These are phyloP conservation scores for Linnemannia schmuckeri DNA, from an alignment of 192 early-diverging fungal genomes.

Conservation along the genomic window DNA sequence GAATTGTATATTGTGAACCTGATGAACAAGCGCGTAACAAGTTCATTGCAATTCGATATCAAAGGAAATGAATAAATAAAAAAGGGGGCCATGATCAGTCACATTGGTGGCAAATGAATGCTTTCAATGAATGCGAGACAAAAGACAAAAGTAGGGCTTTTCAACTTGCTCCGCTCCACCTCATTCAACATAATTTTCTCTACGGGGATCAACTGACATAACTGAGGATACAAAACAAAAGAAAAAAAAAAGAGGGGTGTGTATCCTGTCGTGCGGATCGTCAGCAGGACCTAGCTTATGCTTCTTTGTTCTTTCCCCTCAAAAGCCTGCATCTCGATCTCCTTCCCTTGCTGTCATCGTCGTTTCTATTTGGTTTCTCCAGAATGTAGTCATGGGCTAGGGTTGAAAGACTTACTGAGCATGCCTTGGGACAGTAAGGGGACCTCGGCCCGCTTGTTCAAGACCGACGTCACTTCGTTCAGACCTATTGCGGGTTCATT, in stretches of 20 bases:
- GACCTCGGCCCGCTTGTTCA: constrained; percentile 52
- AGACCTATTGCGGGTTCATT: constrained; percentile 24
- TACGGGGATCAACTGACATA: constrained; percentile 18
- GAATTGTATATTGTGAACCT: constrained; percentile 58
- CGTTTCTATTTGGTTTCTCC: no score
- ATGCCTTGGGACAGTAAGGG: constrained; percentile 53
- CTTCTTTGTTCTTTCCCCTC: background rate
- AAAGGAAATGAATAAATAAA: background rate
- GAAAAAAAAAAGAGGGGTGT: background rate
- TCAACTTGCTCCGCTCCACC: background rate
- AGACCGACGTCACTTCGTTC: constrained; percentile 39
- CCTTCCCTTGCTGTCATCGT: no score
- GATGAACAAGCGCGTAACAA: background rate
- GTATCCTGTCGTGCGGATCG: constrained; percentile 3
- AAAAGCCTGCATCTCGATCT: background rate
- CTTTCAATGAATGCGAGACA: background rate
- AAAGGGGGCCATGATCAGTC: background rate
- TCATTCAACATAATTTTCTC: background rate
- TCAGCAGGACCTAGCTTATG: background rate
- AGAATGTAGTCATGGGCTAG: background rate
- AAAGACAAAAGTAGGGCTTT: background rate
- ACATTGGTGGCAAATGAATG: background rate
- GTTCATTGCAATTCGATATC: background rate
- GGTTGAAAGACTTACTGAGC: constrained; percentile 37
- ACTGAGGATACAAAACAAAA: background rate